Base-by-base conservation (phyloP, 208 protist genomes). In the Trypanosoma caninum region DNA sequence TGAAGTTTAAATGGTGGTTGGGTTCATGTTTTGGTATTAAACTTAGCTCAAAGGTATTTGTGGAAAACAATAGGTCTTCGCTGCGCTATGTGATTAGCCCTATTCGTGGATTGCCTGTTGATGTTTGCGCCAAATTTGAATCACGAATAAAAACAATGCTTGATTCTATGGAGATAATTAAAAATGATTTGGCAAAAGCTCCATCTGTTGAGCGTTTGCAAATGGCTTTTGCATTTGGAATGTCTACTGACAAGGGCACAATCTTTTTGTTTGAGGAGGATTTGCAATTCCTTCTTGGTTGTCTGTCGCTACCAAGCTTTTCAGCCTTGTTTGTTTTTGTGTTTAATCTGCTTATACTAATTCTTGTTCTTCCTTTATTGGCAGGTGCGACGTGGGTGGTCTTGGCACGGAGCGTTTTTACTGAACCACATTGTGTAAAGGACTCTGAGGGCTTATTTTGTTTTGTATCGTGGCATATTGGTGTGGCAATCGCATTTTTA, bases 241-340 rank as follows among this genome's bases (percentile, higher is more conserved):
- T 2, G 2, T 59, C 41, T 8, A 8, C 14, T 23, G 35, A 50
- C 35, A 2, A 40, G 20, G 6, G 9, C n/a, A 53, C 1, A 18
- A 35, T 25, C 33, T 52, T 53, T 59, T 52, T 72, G 34, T 13
- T 18, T 25, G 42, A 65, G 45, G 51, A 65, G n/a, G 50, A 72
- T 50, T 33, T 72, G 8, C 20, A 5, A 30, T 13, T 72, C 27
- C 56, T 72, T 45, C 31, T 45, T 46, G 20, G 33, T 8, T 33
- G 9, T 25, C 10, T 72, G 37, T 23, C 22, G 47, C 47, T 16
- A 20, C 65, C 65, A 8, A 28, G 57, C 38, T 10, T 64, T 38
- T n/a, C 27, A 28, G 31, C 22, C 14, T 33, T n/a, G 14, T 22
- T 65, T 30, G 34, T 25, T 30, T 72, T 65, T 22, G 14, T 65